phyloP scores from a whole-genome alignment of 2,329 filamentous ascomycete species.

The Phoma sp. region DNA sequence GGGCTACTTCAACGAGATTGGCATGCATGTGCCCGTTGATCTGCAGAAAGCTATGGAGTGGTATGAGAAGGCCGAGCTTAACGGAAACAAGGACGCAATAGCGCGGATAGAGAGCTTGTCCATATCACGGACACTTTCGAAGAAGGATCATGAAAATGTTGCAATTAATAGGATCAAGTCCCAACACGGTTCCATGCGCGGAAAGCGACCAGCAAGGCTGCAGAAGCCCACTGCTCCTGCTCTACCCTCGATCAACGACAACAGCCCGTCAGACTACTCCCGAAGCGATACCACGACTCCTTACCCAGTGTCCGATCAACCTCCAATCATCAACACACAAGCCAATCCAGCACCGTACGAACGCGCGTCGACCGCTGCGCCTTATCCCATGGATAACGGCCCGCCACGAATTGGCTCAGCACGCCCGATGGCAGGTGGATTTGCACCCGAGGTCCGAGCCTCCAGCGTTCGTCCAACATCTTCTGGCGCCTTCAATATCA shows the following conservation, averaged over 20 bases:
- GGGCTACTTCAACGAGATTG: slow-evolving; percentile 97
- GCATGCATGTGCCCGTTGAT: slow-evolving; percentile 86
- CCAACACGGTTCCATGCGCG: slow-evolving; percentile 59
- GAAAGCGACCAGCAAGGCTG: slow-evolving; percentile 54
- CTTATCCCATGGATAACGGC: slow-evolving; percentile 74
- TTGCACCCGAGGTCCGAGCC: slow-evolving; percentile 57
- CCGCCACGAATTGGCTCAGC: slow-evolving; percentile 54
- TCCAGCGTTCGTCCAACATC: slow-evolving; percentile 55
- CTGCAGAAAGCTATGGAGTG: slow-evolving; percentile 81
- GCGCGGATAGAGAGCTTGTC: slow-evolving; percentile 83
- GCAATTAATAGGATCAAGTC: slow-evolving; percentile 83
- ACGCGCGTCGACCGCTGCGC: slow-evolving; percentile 64
- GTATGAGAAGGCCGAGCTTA: slow-evolving; percentile 88
- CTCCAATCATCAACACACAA: slow-evolving; percentile 38
- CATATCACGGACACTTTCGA: slow-evolving; percentile 82
- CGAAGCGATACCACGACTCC: slow-evolving; percentile 49
- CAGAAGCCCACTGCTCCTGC: slow-evolving; percentile 44
- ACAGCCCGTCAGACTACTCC: slow-evolving; percentile 44
- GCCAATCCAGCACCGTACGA: slow-evolving; percentile 40
- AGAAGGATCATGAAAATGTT: slow-evolving; percentile 90
- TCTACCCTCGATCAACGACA: slow-evolving; percentile 50
- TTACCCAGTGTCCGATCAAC: slow-evolving; percentile 53
- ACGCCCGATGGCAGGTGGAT: slow-evolving; percentile 48
- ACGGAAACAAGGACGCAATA: slow-evolving; percentile 89
- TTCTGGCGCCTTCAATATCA: slow-evolving; percentile 60